Conservation (phyloP, 164 flowering plant species). For the Sedum album region DNA sequence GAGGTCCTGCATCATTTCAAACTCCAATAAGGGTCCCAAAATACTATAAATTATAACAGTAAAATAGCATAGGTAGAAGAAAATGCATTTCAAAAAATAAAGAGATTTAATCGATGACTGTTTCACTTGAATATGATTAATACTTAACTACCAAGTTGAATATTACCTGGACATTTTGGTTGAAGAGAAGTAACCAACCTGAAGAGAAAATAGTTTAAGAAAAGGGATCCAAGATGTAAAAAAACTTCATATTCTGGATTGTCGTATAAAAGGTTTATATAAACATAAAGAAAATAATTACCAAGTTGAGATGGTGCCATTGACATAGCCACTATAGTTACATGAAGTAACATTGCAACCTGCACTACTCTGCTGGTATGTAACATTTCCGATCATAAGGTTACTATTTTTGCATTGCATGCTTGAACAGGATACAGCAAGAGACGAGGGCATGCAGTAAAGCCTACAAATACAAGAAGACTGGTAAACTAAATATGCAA, state of each 20-base stretch:
- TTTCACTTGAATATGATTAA: neutral
- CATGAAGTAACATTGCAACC: constrained; percentile 93
- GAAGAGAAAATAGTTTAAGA: constrained; percentile 18
- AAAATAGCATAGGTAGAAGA: neutral
- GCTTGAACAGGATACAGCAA: constrained; percentile 89
- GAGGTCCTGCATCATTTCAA: constrained; percentile 42
- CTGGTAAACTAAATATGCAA: neutral
- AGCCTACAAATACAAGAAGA: constrained; percentile 35
- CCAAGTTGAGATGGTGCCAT: constrained; percentile 65
- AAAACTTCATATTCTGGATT: neutral
- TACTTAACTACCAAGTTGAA: neutral
- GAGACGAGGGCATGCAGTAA: constrained; percentile 78
- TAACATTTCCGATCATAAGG: constrained; percentile 79
- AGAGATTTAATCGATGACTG: neutral
- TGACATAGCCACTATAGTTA: constrained; percentile 63
- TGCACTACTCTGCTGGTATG: constrained; percentile 47
- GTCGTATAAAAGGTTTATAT: neutral
- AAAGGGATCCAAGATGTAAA: neutral
- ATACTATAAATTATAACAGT: neutral
- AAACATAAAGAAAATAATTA: constrained; percentile 20
- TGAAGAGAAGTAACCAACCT: constrained; percentile 78
- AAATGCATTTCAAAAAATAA: neutral
- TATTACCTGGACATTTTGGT: constrained; percentile 92
- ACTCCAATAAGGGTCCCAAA: neutral
- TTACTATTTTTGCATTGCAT: constrained; percentile 90